These are phyloP conservation scores for Pythium sp. DNA, from an alignment of 352 stramenopile genomes.

Conservation along the genomic window DNA sequence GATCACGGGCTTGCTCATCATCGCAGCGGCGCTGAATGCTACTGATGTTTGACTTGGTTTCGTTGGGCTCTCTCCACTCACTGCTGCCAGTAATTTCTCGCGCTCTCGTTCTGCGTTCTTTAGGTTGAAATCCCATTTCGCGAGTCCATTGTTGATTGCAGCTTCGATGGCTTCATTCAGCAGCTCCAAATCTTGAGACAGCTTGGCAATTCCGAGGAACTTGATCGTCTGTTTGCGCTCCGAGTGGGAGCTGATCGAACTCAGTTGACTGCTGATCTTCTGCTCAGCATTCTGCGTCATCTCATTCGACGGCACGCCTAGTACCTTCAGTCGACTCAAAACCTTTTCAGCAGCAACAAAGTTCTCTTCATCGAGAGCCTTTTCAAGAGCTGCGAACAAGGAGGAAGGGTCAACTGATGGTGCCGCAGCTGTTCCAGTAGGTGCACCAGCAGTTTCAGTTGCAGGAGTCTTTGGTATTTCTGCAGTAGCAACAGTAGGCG, in stretches of 20 bases:
- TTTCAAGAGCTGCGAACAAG: constrained; percentile 51
- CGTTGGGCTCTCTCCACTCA: constrained; percentile 5
- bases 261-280: constrained; percentile 27
- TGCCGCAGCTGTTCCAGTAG: background rate
- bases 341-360: constrained; percentile 58
- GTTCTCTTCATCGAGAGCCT: constrained; percentile 68
- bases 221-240: constrained; percentile 80
- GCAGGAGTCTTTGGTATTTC: background rate
- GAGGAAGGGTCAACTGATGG: constrained; percentile 32
- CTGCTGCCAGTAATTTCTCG: constrained; percentile 46
- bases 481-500: background rate
- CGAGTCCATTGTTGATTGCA: constrained; percentile 52
- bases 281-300: constrained; percentile 31
- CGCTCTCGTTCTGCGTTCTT: constrained; percentile 73
- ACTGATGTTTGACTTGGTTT: background rate
- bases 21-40: background rate
- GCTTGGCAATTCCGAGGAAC: constrained; percentile 65
- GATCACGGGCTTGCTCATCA: constrained; percentile 12
- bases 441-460: background rate
- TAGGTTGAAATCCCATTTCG: constrained; percentile 81
- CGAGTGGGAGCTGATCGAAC: constrained; percentile 37
- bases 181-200: constrained; percentile 66
- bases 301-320: constrained; percentile 36
- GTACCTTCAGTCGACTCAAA: constrained; percentile 33
- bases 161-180: constrained; percentile 66